phyloP scores from a whole-genome alignment of 306 rosid species.

The Pachyrhizus erosus region DNA sequence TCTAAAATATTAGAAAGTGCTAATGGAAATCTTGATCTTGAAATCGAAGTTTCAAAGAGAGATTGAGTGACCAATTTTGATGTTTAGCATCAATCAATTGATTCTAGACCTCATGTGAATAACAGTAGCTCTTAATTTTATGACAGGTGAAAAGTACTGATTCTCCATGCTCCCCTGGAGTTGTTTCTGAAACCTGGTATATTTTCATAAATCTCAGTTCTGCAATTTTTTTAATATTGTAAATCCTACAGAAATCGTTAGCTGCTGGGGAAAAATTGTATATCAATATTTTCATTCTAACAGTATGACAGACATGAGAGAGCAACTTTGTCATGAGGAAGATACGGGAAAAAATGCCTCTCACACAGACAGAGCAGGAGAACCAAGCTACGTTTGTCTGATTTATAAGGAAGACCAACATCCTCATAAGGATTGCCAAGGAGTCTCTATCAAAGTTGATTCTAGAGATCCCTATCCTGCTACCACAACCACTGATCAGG shows the following conservation, averaged over 20 bases:
- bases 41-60: conserved; percentile 14
- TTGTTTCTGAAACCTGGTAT: conserved; percentile 59
- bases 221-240: conserved; percentile 2
- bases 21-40: conserved; percentile 31
- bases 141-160: conserved; percentile 51
- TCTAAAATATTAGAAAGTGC: no score
- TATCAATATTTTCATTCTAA: conserved; percentile 40
- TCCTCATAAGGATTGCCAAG: conserved; percentile 40
- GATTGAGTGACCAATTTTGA: background rate
- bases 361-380: conserved; percentile 44
- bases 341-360: conserved; percentile 35
- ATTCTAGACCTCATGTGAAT: conserved; percentile 15
- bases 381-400: conserved; percentile 38
- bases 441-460: conserved; percentile 43
- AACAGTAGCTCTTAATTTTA: conserved; percentile 36
- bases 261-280: background rate
- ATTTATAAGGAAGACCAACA: conserved; percentile 43
- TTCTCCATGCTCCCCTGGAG: conserved; percentile 38
- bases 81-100: background rate
- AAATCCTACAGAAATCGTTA: conserved; percentile 12
- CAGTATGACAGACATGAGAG: conserved; percentile 46
- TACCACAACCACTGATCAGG: conserved; percentile 30
- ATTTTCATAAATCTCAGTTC: conserved; percentile 40
- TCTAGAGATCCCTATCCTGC: conserved; percentile 42
- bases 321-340: conserved; percentile 41